Evolutionary conservation across 2,329 filamentous ascomycete species (phyloP), one percentile per base, ranked within the genome.

Genomic region (Alternaria infectoria): DNA sequence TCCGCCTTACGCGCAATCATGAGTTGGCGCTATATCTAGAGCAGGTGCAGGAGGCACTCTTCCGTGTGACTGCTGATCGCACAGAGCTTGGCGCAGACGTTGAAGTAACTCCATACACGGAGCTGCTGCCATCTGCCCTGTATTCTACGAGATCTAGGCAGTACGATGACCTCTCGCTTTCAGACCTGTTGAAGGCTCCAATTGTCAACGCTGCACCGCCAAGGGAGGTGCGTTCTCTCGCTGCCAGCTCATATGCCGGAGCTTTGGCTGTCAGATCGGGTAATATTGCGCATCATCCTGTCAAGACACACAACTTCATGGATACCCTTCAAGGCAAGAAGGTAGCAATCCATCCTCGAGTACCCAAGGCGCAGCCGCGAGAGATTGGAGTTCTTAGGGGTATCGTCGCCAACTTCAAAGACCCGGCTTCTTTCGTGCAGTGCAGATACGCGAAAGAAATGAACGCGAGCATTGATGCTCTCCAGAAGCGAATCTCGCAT

Each of bases 1-100:
- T 74, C 5, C 80, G 83, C 0, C 68, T 86, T 0, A 82, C 79
- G n/a, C 77, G 81, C 6, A 89, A 89, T 47, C 63, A 79, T 10
- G 78, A 85, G 26, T 77, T 88, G 1, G 81, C 78, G 0, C 45
- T 71, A 0, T 83, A 87, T 65, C 62, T 88, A 1, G 58, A 76
- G 10, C 46, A 79, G 25, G 81, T 86, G 0, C 85, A 88, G 56
- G 6, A 49, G 0, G 66, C 85, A 8, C 32, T 67, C 19, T 50
- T 10, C 17, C 51, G 28, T 7, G 28, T 32, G 6, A 32, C 28
- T 30, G 12, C 12, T 13, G 12, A 13, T 13, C 28, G 8, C 9
- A 17, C 12, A 17, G 23, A 43, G 13, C 5, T 15, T 17, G n/a
- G 7, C 12, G 23, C 40, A 10, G n/a, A 21, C 7, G 4, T 4